phyloP scores from a whole-genome alignment of 164 flowering plant genomes.

The Liquidambar formosana region DNA sequence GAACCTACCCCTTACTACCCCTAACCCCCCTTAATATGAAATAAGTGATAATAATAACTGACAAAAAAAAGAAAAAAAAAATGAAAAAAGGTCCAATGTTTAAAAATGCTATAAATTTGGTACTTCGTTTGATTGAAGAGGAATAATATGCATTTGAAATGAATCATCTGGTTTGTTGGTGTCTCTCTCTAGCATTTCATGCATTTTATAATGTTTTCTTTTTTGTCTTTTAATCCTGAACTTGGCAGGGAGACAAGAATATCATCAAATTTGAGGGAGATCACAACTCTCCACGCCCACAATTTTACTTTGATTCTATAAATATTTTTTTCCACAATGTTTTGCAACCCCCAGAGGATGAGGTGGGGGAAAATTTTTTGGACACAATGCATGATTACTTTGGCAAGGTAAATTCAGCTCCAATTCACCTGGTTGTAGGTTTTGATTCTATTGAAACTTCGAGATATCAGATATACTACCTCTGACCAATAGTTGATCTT shows the following conservation, averaged over 20 bases:
- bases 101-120: too few relatives aligned
- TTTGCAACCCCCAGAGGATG: conserved; percentile 85
- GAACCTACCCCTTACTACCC: too few relatives aligned
- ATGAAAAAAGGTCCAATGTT: too few relatives aligned
- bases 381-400: conserved; percentile 49
- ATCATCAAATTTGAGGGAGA: conserved; percentile 97
- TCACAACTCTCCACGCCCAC: conserved; percentile 96
- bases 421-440: conserved; percentile 3
- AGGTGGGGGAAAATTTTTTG: conserved; percentile 41
- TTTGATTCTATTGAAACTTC: conserved; percentile 7
- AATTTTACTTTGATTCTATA: conserved; percentile 90
- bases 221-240: background rate
- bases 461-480: conserved; percentile 5
- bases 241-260: conserved; percentile 93
- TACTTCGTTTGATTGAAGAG: background rate
- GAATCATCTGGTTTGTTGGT: background rate
- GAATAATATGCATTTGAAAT: background rate
- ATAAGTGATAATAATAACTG: too few relatives aligned
- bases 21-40: too few relatives aligned
- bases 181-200: background rate
- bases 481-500: conserved; percentile 8
- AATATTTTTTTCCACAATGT: conserved; percentile 92
- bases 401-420: conserved; percentile 54
- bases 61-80: too few relatives aligned
- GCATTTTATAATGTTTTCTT: background rate